Conservation (phyloP, 2,329 filamentous ascomycete species). For the Akanthomyces lecanii region DNA sequence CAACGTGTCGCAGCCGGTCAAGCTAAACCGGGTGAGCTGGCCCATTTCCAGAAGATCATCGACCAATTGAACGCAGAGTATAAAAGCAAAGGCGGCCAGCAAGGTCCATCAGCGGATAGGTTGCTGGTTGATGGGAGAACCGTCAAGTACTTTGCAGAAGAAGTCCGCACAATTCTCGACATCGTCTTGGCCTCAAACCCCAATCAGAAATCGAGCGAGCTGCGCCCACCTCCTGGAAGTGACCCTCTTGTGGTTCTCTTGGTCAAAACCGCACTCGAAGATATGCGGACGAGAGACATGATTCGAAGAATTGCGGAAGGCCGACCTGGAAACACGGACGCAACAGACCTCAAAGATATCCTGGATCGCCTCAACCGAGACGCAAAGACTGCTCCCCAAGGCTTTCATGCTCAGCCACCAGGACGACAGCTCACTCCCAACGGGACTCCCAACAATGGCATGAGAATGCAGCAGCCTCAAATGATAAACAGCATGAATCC, state of each 20-base stretch:
- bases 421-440: slow-evolving; percentile 27
- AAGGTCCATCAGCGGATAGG: slow-evolving; percentile 51
- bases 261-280: slow-evolving; percentile 55
- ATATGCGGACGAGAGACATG: slow-evolving; percentile 44
- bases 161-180: slow-evolving; percentile 53
- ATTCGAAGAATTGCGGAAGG: slow-evolving; percentile 51
- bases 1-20: slow-evolving; percentile 74
- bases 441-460: slow-evolving; percentile 28
- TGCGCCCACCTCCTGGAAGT: slow-evolving; percentile 50
- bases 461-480: slow-evolving; percentile 17
- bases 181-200: slow-evolving; percentile 58
- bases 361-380: slow-evolving; percentile 47
- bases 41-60: slow-evolving; percentile 75
- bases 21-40: slow-evolving; percentile 66
- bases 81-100: slow-evolving; percentile 46
- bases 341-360: slow-evolving; percentile 49
- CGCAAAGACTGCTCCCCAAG: slow-evolving; percentile 32
- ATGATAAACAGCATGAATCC: slow-evolving; percentile 30
- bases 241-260: slow-evolving; percentile 54
- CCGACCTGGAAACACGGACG: slow-evolving; percentile 48
- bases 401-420: slow-evolving; percentile 25
- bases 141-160: slow-evolving; percentile 57
- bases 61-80: slow-evolving; percentile 67
- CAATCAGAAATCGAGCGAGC: slow-evolving; percentile 48
- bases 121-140: slow-evolving; percentile 52